A percentile compares a stretch with the other conserved stretches of the same genome.
These are phyloP conservation scores for Abrus pulchellus DNA, from an alignment of 306 rosid genomes.

Conservation along the genomic window DNA sequence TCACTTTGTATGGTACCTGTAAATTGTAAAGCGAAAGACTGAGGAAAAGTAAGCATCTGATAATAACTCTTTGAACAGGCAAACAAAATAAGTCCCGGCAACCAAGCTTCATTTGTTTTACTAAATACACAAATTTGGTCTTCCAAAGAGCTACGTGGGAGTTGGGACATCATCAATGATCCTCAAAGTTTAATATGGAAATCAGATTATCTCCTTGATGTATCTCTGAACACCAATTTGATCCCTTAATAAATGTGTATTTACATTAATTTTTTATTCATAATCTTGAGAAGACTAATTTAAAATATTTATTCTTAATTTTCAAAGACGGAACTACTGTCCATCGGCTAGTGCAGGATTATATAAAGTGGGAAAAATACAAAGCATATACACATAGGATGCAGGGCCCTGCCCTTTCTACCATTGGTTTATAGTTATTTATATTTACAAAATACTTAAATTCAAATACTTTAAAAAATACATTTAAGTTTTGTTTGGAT, in stretches of 20 bases:
- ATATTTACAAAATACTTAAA: no score
- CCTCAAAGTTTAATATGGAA: neutral
- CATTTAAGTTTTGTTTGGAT: no score
- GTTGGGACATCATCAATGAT: neutral
- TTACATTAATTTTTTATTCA: neutral
- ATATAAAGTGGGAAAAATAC: neutral
- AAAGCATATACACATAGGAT: no score
- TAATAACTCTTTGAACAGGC: neutral
- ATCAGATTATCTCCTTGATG: neutral
- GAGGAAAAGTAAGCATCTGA: neutral
- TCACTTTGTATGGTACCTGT: neutral
- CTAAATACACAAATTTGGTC: constrained; percentile 5
- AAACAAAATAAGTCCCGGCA: neutral
- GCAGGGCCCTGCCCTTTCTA: no score
- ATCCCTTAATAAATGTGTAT: neutral
- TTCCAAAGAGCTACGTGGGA: constrained; percentile 9
- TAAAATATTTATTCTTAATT: neutral
- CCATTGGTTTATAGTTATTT: no score
- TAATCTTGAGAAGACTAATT: constrained; percentile 18
- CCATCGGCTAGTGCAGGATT: neutral
- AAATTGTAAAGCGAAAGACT: constrained; percentile 5
- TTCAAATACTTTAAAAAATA: no score
- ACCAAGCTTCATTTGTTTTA: neutral
- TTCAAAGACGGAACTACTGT: neutral
- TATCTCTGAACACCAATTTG: constrained; percentile 24